Base-by-base conservation (phyloP, 2,329 filamentous ascomycete genomes). In the Berkeleyomyces rouxiae region DNA sequence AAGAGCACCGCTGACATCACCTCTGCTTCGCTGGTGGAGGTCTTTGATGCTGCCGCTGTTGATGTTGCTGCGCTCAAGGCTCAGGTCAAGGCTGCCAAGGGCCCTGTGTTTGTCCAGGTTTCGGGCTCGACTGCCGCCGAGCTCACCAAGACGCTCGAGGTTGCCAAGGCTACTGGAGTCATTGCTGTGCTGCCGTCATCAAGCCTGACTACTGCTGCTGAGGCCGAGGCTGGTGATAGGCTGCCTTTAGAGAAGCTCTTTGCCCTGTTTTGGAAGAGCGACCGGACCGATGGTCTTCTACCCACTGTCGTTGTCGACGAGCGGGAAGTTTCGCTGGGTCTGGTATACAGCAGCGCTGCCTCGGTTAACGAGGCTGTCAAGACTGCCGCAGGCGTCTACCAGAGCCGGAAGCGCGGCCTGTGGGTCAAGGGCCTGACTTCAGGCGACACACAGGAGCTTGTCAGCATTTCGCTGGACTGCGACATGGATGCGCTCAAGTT, bases 361-460 rank as follows among this genome's bases (percentile, higher is more conserved):
- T 97, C 92, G 71, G 84, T 99, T 42, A 79, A 84, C 7, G 92
- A 95, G 75, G 92, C 92, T 44, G 72, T 99, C 65, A 83, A 82
- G 69, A 95, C 90, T 4, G 77, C 80, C 68, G 78, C 77, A 0
- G 91, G 93, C 40, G 92, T 97, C 44, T 99, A 99, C 72, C 90
- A 96, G 74, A 97, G 92, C 76, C 82, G 93, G 61, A 97, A 96
- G 78, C 83, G 93, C 53, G 93, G 93, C 0, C 75, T 99, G 37
- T 99, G 93, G 93, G 87, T 95, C 74, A 99, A 99, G 77, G 93
- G 93, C 4, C 88, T 91, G 61, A 93, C 87, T 7, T 97, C 92
- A 61, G 93, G 93, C 11, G 91, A 97, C 72, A 89, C 88, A 10
- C 93, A 99, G 73, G 85, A 96, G 72, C 79, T 99, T 59, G 78